Base-by-base conservation (phyloP, 2,329 filamentous ascomycete genomes). In the Phyllosticta citriasiana region DNA sequence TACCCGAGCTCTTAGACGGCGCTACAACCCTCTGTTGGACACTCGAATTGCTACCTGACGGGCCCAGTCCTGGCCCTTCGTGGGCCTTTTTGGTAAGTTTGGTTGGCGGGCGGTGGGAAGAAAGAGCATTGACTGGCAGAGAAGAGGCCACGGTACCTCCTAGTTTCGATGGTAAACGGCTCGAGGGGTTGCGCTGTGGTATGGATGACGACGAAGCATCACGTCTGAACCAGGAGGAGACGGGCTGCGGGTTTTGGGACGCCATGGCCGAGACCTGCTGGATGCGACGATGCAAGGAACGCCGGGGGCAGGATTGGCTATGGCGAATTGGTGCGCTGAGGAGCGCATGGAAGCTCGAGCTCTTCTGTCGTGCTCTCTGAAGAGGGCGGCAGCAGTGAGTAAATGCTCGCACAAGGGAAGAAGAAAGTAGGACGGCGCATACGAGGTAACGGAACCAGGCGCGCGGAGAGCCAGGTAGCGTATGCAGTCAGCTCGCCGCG, bases 311-410 rank as follows among this genome's bases (percentile, higher is more conserved):
- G 66, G 65, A 62, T 66, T 67, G 66, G 65, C 62, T 59, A 63
- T 64, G 61, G 65, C 65, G 67, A 69, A 74, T 65, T 66, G 68
- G 68, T 70, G 70, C 69, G 67, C 66, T 67, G 65, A 67, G 68
- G 70, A 70, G 72, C 71, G 74, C 73, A 76, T 76, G 70, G 71
- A 73, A 71, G 67, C 72, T 73, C 73, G 64, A 54, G 62, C 47
- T 54, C 51, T 40, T 52, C 56, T 62, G 57, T 62, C 50, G 60
- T 62, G 60, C 52, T 55, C 58, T 59, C 60, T 62, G 56, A 40
- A 16, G 35, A 14, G 5, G 16, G 25, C 26, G 40, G 53, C 53
- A 54, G 55, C 53, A 56, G 58, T 54, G 40, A 19, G 55, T 53
- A 47, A 47, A 47, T n/a, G 24, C 27, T 55, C 53, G 58, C 55